Base-by-base conservation (phyloP, 495 filamentous ascomycete species). In the Hypoxylon lenormandii region DNA sequence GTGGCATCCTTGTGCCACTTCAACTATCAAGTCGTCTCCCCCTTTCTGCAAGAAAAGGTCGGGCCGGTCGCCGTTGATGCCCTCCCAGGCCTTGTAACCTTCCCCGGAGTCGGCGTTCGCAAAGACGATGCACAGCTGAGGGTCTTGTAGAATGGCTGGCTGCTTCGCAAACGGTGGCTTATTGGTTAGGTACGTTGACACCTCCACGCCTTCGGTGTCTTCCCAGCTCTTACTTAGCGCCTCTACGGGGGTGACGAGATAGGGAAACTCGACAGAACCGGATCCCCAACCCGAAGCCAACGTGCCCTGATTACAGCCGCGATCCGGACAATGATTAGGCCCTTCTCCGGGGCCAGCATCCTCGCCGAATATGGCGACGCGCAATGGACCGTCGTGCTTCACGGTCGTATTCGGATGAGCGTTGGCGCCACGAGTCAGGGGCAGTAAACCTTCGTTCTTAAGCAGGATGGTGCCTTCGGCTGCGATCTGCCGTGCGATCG, bases 261-360 rank as follows among this genome's bases (percentile, higher is more conserved):
- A 94, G 0, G 94, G 91, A 60, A 93, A 96, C 45, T 97, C 90
- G 22, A 92, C 94, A 1, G 92, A 87, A 3, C 94, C 94, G 48
- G 90, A 93, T 26, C 94, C 94, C 94, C 94, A 98, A 21, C 94
- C 94, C 0, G 87, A 89, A 0, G 84, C 92, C 16, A 98, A 78
- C 0, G 94, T 97, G 7, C 93, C 94, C 62, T 90, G 85, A 64
- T 96, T 96, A 75, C 91, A 94, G 30, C 82, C 86, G 33, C 91
- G 85, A 74, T 97, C 93, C 5, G 79, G 72, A 78, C 94, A 97
- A 16, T 77, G 79, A 72, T 97, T 97, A 0, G 89, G 87, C 1
- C 92, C 92, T 4, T 84, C 71, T 2, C 85, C 80, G 22, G 86
- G 88, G 5, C 88, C 91, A 8, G 92, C 89, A 72, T 97, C 94